phyloP scores from a whole-genome alignment of 2,329 filamentous ascomycete genomes.

The Aspergillus hiratsukae region DNA sequence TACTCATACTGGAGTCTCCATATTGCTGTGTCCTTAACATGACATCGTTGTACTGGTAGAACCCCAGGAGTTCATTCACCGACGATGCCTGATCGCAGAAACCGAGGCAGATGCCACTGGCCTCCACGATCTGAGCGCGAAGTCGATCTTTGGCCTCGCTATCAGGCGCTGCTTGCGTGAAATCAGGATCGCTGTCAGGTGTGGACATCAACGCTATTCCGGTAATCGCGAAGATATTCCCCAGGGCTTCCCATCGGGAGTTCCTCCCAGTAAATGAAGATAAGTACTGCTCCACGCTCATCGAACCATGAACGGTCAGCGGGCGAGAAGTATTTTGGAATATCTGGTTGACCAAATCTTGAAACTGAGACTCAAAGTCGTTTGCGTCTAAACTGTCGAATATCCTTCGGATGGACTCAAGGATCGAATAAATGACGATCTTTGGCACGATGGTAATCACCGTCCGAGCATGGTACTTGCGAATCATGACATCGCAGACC shows the following conservation, averaged over 20 bases:
- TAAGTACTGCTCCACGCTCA: slow-evolving; percentile 31
- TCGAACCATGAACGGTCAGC: slow-evolving; percentile 20
- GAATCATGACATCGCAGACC: slow-evolving; percentile 22
- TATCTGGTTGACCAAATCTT: slow-evolving; percentile 23
- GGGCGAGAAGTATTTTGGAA: slow-evolving; percentile 29
- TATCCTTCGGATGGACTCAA: slow-evolving; percentile 22
- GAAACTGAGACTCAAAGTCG: slow-evolving; percentile 24
- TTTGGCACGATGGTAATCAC: slow-evolving; percentile 22
- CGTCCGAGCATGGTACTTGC: slow-evolving; percentile 21
- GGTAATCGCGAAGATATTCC: slow-evolving; percentile 36
- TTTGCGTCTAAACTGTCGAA: slow-evolving; percentile 21
- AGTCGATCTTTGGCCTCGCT: slow-evolving; percentile 25
- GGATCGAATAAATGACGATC: slow-evolving; percentile 21
- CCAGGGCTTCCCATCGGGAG: slow-evolving; percentile 40
- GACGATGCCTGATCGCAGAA: slow-evolving; percentile 32
- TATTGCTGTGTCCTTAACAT: slow-evolving; percentile 32
- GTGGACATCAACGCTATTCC: slow-evolving; percentile 32
- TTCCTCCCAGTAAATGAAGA: slow-evolving; percentile 26
- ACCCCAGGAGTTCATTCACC: slow-evolving; percentile 32
- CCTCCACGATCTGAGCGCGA: slow-evolving; percentile 27
- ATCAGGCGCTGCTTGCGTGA: slow-evolving; percentile 18
- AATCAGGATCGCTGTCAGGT: slow-evolving; percentile 28
- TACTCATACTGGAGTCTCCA: slow-evolving; percentile 32
- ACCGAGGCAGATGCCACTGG: slow-evolving; percentile 30
- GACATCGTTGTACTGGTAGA: slow-evolving; percentile 30